phyloP scores from a whole-genome alignment of 177 flowering plant genomes.

The Vitis hybrid region DNA sequence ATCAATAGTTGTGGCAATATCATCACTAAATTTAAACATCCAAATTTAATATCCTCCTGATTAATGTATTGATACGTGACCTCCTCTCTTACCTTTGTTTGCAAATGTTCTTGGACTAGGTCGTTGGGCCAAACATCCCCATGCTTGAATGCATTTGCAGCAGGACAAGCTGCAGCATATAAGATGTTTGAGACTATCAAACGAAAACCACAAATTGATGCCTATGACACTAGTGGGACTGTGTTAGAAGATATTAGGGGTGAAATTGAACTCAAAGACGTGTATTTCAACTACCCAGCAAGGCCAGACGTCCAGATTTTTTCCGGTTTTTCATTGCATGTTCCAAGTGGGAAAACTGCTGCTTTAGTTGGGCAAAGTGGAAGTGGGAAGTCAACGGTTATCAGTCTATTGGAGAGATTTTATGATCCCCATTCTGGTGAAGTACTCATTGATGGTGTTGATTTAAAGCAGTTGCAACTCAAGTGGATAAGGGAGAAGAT shows the following conservation, averaged over 20 bases:
- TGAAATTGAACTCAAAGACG: conserved; percentile 62
- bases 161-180: conserved; percentile 75
- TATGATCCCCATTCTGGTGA: conserved; percentile 74
- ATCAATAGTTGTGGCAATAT: too few species aligned
- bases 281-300: conserved; percentile 64
- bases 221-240: conserved; percentile 44
- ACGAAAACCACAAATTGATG: conserved; percentile 56
- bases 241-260: conserved; percentile 55
- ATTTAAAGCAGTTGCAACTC: conserved; percentile 52
- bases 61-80: background rate
- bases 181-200: conserved; percentile 76
- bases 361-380: conserved; percentile 86
- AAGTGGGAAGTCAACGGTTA: conserved; percentile 78
- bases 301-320: conserved; percentile 74
- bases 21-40: background rate
- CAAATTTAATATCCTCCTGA: background rate
- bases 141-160: conserved; percentile 56
- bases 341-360: conserved; percentile 52
- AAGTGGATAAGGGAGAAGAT: conserved; percentile 61
- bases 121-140: conserved; percentile 68
- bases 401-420: conserved; percentile 65
- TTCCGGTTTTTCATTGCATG: conserved; percentile 52
- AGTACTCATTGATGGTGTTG: conserved; percentile 62
- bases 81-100: background rate
- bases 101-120: conserved; percentile 26